Conservation (phyloP, 176 grass and related monocot genomes). For the Triticum dicoccoides region DNA sequence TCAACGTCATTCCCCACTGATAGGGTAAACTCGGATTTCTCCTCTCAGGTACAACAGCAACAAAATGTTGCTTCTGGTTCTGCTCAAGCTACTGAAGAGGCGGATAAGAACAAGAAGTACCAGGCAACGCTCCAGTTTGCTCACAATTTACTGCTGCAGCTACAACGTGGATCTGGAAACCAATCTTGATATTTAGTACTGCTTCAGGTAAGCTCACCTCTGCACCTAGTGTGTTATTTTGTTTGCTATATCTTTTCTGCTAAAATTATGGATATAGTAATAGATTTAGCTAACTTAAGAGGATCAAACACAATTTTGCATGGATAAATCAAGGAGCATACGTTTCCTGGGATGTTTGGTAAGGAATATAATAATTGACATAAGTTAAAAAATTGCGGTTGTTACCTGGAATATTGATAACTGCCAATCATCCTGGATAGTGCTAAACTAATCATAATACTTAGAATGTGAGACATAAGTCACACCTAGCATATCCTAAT, state of each 20-base stretch:
- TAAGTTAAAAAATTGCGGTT: not conserved
- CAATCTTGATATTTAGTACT: conserved; percentile 38
- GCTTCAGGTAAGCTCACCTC: conserved; percentile 28
- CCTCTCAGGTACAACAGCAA: conserved; percentile 50
- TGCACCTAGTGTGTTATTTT: conserved; percentile 1
- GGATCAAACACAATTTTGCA: not conserved
- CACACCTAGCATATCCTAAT: not conserved
- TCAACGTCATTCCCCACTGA: conserved; percentile 19
- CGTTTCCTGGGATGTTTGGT: not conserved
- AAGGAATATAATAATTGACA: not conserved
- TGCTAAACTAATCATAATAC: not conserved
- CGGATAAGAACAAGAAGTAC: conserved; percentile 84
- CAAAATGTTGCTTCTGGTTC: conserved; percentile 42
- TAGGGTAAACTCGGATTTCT: conserved; percentile 19
- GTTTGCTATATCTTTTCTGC: conserved; percentile 14
- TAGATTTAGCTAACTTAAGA: not conserved
- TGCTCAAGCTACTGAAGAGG: conserved; percentile 53
- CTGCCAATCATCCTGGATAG: not conserved
- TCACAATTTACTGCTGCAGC: conserved; percentile 63
- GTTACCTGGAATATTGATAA: not conserved
- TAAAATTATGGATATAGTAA: not conserved
- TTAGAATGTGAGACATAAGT: not conserved
- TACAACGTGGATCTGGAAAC: conserved; percentile 67
- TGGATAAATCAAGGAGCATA: not conserved
- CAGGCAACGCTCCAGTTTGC: conserved; percentile 91